Percentiles rank a stretch among this genome's conserved stretches.
These are phyloP conservation scores for Reticulascus tulasneorum DNA, from an alignment of 2,329 filamentous ascomycete genomes.

Conservation along the genomic window DNA sequence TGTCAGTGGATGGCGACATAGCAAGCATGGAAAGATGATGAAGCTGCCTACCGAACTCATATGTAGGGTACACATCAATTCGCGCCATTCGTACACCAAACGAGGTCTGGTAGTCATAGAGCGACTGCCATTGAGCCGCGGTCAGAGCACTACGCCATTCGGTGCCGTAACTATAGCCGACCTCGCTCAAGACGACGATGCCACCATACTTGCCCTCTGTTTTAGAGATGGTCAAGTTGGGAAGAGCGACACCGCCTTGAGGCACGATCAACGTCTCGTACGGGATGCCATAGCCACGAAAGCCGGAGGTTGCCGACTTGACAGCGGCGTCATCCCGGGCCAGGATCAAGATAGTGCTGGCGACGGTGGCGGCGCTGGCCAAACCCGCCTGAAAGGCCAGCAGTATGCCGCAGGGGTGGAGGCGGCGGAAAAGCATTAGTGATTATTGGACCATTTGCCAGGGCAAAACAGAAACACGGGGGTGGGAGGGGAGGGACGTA, in stretches of 20 bases:
- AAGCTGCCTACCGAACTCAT: slow-evolving; percentile 50
- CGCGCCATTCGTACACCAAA: slow-evolving; percentile 60
- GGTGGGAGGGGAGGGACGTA: no score
- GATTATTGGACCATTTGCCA: no score
- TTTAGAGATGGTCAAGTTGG: slow-evolving; percentile 43
- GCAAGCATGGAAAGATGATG: no score
- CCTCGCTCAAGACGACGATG: slow-evolving; percentile 50
- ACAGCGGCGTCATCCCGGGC: slow-evolving; percentile 47
- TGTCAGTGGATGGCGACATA: no score
- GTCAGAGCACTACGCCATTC: slow-evolving; percentile 51
- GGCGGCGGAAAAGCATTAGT: slow-evolving; percentile 6
- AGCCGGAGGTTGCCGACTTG: slow-evolving; percentile 44
- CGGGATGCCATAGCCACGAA: slow-evolving; percentile 59
- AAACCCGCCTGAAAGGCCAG: not conserved
- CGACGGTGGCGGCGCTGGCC: not conserved
- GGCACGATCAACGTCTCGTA: slow-evolving; percentile 53
- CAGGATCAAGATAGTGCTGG: slow-evolving; percentile 32
- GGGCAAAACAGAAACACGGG: no score
- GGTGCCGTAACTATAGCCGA: slow-evolving; percentile 48
- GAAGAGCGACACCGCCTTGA: slow-evolving; percentile 45
- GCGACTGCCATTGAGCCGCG: slow-evolving; percentile 47
- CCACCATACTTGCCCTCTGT: slow-evolving; percentile 54
- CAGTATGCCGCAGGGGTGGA: no score
- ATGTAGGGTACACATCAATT: slow-evolving; percentile 51
- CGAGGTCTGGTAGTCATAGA: slow-evolving; percentile 53